Conservation (phyloP, 2,329 filamentous ascomycete genomes). For the Exophiala mesophila region DNA sequence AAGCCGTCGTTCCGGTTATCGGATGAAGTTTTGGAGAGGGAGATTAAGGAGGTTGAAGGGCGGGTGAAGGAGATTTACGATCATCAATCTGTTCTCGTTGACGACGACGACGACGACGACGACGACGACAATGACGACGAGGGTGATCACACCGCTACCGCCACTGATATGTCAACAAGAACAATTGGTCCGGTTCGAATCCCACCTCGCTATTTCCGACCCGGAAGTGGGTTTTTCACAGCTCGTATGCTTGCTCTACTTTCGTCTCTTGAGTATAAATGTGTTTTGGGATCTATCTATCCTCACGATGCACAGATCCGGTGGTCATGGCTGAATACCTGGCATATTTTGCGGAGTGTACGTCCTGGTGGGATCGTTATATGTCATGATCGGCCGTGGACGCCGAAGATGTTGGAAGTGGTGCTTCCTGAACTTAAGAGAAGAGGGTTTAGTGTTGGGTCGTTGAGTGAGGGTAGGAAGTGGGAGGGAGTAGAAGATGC, state of each 20-base stretch:
- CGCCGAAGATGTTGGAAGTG: constrained; percentile 67
- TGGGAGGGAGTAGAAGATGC: constrained; percentile 15
- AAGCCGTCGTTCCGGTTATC: constrained; percentile 64
- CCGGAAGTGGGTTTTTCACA: constrained; percentile 80
- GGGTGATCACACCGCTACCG: too few relatives aligned
- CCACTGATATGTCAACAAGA: too few relatives aligned
- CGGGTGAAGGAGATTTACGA: constrained; percentile 56
- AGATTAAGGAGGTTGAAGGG: constrained; percentile 62
- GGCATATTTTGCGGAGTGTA: constrained; percentile 75
- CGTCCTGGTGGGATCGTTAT: constrained; percentile 74
- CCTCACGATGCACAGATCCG: constrained; percentile 86
- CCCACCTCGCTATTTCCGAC: constrained; percentile 68
- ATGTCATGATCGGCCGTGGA: constrained; percentile 85
- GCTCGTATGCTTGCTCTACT: constrained; percentile 60
- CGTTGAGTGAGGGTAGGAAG: constrained; percentile 61
- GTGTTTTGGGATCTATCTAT: constrained; percentile 81
- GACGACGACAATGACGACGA: too few relatives aligned
- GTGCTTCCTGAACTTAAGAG: constrained; percentile 67
- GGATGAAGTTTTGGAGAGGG: constrained; percentile 53
- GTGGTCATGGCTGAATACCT: constrained; percentile 64
- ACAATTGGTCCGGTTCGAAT: too few relatives aligned
- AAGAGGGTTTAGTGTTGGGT: constrained; percentile 67
- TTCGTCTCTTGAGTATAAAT: constrained; percentile 57
- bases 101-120: too few relatives aligned
- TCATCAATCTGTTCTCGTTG: too few relatives aligned